These are phyloP conservation scores for Peronospora belbahrii DNA, from an alignment of 352 stramenopile species.

Conservation along the genomic window DNA sequence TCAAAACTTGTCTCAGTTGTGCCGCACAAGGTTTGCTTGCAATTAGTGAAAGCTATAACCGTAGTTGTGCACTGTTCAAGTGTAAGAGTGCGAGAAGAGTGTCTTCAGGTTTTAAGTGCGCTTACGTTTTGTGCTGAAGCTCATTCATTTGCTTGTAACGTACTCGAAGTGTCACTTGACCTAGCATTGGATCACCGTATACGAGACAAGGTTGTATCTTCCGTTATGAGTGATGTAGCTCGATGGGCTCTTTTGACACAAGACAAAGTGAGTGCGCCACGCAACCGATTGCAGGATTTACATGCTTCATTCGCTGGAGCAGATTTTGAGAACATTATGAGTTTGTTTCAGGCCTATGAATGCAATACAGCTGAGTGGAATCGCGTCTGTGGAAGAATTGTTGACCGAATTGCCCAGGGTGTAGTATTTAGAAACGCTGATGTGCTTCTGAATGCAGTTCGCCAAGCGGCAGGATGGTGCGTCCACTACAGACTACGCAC, in stretches of 20 bases:
- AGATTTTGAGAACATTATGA: conserved; percentile 45
- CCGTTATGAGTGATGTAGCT: conserved; percentile 11
- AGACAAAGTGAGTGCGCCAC: not conserved
- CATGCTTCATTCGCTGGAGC: conserved; percentile 27
- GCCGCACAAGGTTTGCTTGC: conserved; percentile 3
- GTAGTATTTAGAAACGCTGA: conserved; percentile 11
- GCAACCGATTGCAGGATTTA: conserved; percentile 8
- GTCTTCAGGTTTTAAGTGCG: conserved; percentile 20
- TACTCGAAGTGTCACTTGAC: conserved; percentile 18
- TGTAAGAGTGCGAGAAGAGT: conserved; percentile 18
- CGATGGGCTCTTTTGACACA: conserved; percentile 15
- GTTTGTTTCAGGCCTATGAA: conserved; percentile 24
- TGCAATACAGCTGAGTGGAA: conserved; percentile 31
- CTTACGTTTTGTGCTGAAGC: conserved; percentile 8
- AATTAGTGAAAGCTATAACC: conserved; percentile 6
- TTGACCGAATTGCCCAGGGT: conserved; percentile 1
- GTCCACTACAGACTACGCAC: conserved; percentile 67
- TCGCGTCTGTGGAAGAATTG: conserved; percentile 22
- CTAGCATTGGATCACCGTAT: conserved; percentile 16
- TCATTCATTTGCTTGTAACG: conserved; percentile 7
- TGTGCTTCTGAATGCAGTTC: conserved; percentile 28
- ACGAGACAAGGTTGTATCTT: conserved; percentile 5
- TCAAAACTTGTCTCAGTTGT: conserved; percentile 8
- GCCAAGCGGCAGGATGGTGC: conserved; percentile 57
- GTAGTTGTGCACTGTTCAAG: conserved; percentile 7